phyloP scores from a whole-genome alignment of 2,329 filamentous ascomycete genomes.

The Colletotrichum sp. region DNA sequence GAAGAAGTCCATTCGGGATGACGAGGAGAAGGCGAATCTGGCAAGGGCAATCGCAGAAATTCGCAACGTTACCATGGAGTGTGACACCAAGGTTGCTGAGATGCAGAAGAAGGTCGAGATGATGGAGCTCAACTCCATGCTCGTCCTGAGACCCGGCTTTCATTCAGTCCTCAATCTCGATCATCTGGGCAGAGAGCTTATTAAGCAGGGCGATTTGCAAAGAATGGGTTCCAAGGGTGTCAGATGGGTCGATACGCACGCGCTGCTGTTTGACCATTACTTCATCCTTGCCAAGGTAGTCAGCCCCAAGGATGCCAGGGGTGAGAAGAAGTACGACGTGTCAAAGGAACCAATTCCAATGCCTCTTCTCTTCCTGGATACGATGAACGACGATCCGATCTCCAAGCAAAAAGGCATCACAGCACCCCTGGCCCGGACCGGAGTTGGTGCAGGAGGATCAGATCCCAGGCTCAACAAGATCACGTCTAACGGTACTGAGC shows the following conservation, averaged over 20 bases:
- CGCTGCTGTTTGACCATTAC: constrained; percentile 95
- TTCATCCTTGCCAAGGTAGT: constrained; percentile 88
- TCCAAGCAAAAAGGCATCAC: constrained; percentile 81
- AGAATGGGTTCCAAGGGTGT: constrained; percentile 88
- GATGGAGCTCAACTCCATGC: constrained; percentile 80
- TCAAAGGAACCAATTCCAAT: constrained; percentile 96
- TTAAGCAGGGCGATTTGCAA: constrained; percentile 88
- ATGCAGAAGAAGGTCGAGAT: constrained; percentile 90
- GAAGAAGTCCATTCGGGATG: constrained; percentile 82
- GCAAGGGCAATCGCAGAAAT: constrained; percentile 89
- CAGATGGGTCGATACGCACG: constrained; percentile 92
- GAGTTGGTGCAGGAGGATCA: constrained; percentile 62
- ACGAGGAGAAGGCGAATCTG: constrained; percentile 87
- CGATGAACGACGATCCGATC: constrained; percentile 88
- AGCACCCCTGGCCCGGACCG: constrained; percentile 61
- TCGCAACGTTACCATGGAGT: constrained; percentile 85
- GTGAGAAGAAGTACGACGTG: constrained; percentile 90
- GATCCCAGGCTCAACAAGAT: constrained; percentile 64
- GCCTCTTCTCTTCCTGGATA: constrained; percentile 92
- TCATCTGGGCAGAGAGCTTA: constrained; percentile 89
- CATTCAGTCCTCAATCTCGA: constrained; percentile 89
- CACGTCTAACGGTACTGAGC: constrained; percentile 52
- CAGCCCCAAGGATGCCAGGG: constrained; percentile 68
- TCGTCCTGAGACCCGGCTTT: constrained; percentile 87
- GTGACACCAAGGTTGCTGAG: constrained; percentile 90